Base-by-base conservation (phyloP, 2,329 filamentous ascomycete genomes). In the Talaromyces marneffei region DNA sequence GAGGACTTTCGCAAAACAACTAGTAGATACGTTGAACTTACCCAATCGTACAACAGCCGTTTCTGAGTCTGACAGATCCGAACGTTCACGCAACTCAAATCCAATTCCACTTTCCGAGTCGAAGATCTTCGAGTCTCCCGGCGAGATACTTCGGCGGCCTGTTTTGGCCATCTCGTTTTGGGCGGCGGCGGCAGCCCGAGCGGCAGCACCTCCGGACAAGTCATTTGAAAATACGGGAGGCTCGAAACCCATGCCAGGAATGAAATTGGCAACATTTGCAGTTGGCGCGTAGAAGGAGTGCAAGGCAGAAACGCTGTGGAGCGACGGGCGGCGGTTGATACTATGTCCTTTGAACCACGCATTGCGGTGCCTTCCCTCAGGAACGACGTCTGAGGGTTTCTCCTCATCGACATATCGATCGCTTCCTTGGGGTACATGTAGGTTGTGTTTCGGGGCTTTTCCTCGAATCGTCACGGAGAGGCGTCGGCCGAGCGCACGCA, bases 21-120 rank as follows among this genome's bases (percentile, higher is more conserved):
- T 48, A n/a, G 25, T 6, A 53, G 14, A 16, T 25, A 35, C 50
- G 8, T 18, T 57, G 5, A 48, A 42, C 68, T 62, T 68, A 76
- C 75, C 74, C 64, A 74, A 65, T 52, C 77, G 75, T 33, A 76
- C 62, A 27, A 79, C 63, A 35, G 73, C 72, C 46, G 73, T 64
- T 53, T 74, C 72, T 10, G 66, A 64, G 23, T 76, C 71, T 1
- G 72, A 72, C 10, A 69, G 62, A 16, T 78, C 74, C 8, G 71
- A 71, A 35, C 67, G 70, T 60, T 77, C 74, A 23, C 72, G 73
- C 57, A 79, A 59, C 59, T 77, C 74, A 56, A 81, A 79, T 20
- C 77, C 78, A 62, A 81, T 80, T 10, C 79, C 79, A 67, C 79
- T 81, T 66, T 81, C 79, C 2, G 79, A 77, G 65, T 81, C 79